phyloP scores from a whole-genome alignment of 768 basidiomycete genomes.

The Crassisporium funariophilum region DNA sequence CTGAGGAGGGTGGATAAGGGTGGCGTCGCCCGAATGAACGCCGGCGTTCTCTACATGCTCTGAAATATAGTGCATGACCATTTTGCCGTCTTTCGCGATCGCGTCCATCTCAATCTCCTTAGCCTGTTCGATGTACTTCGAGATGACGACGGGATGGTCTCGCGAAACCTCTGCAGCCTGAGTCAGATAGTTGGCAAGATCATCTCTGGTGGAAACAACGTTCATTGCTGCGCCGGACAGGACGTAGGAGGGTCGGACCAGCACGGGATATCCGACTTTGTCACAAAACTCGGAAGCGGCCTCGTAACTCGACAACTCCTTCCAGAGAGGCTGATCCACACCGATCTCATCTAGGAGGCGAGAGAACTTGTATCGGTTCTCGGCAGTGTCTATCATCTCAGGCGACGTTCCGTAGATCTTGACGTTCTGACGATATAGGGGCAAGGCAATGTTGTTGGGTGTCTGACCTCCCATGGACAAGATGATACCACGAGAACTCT shows the following conservation, averaged over 20 bases:
- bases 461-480: conserved; percentile 98
- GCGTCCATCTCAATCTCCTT: conserved; percentile 99
- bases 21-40: conserved; percentile 98
- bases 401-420: conserved; percentile 98
- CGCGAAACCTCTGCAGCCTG: conserved; percentile 95
- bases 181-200: conserved; percentile 88
- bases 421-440: conserved; percentile 95
- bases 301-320: conserved; percentile 89
- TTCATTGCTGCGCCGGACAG: conserved; percentile 99
- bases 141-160: conserved; percentile 92
- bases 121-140: conserved; percentile 98
- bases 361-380: conserved; percentile 99
- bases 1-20: conserved; percentile 96
- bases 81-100: conserved; percentile 93
- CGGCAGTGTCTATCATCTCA: conserved; percentile 99
- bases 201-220: conserved; percentile 92
- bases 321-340: conserved; percentile 98
- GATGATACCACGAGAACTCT: conserved; percentile 88
- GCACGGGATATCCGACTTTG: conserved; percentile 92
- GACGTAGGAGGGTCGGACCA: conserved; percentile 97
- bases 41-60: conserved; percentile 99
- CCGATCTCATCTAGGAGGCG: conserved; percentile 95
- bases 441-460: conserved; percentile 97
- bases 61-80: conserved; percentile 99
- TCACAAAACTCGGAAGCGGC: conserved; percentile 90